phyloP scores from a whole-genome alignment of 805 yeast species.

The Candida takata region DNA sequence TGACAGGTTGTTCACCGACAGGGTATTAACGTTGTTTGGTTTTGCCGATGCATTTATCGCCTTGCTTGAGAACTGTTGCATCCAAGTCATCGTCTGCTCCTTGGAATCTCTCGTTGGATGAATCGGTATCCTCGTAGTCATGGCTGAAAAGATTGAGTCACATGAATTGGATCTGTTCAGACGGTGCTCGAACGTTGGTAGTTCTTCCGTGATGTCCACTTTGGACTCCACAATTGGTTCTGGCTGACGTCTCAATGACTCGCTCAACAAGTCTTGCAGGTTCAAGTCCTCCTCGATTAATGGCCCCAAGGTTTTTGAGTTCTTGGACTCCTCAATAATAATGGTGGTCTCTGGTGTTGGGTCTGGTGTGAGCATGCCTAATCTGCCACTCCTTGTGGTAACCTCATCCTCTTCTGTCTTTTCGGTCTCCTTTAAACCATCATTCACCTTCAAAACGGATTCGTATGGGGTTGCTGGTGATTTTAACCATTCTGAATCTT shows the following conservation, averaged over 20 bases:
- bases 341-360: background rate
- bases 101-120: slow-evolving; percentile 17
- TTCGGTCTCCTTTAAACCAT: background rate
- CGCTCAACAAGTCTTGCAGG: slow-evolving; percentile 1
- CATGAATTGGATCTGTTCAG: slow-evolving; percentile 25
- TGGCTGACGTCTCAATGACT: background rate
- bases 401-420: background rate
- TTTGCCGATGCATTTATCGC: slow-evolving; percentile 1
- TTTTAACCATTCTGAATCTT: slow-evolving; percentile 11
- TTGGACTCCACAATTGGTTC: background rate
- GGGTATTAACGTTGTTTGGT: slow-evolving; percentile 6
- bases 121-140: slow-evolving; percentile 17
- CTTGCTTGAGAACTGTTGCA: slow-evolving; percentile 15
- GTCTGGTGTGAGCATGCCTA: background rate
- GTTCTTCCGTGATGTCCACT: slow-evolving; percentile 1
- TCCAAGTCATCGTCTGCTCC: slow-evolving; percentile 22
- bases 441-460: background rate
- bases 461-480: slow-evolving; percentile 1
- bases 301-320: background rate
- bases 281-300: background rate
- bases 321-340: background rate
- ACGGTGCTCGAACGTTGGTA: slow-evolving; percentile 19
- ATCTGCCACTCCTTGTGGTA: too few relatives aligned
- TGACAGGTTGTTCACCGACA: slow-evolving; percentile 4
- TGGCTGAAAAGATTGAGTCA: slow-evolving; percentile 22